Conservation (phyloP, 2,329 filamentous ascomycete species). For the Colletotrichum sp. region DNA sequence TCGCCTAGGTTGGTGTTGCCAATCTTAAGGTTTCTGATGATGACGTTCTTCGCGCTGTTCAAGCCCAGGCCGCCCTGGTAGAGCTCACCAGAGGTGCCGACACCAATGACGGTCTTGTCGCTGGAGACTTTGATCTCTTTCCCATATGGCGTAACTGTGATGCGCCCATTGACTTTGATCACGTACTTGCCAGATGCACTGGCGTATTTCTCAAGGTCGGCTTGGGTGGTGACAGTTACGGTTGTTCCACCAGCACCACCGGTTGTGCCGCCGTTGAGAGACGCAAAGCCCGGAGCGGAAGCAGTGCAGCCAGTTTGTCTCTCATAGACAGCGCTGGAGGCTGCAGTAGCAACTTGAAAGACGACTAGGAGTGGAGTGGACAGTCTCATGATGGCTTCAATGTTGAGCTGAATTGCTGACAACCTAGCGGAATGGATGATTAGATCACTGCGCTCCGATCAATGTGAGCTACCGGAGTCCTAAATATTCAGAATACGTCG, state of each 20-base stretch:
- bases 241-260: constrained; percentile 25
- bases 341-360: not conserved
- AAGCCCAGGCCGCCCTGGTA: constrained; percentile 21
- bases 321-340: not conserved
- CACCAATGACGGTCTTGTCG: constrained; percentile 26
- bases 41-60: constrained; percentile 20
- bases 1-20: not conserved
- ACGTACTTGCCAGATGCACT: constrained; percentile 24
- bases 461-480: not conserved
- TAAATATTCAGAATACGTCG: not conserved
- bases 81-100: constrained; percentile 17
- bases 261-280: constrained; percentile 27
- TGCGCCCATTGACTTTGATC: constrained; percentile 27
- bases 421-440: not conserved
- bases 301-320: not conserved
- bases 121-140: constrained; percentile 24
- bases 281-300: constrained; percentile 27
- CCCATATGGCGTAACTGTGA: constrained; percentile 25
- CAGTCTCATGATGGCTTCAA: not conserved
- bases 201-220: constrained; percentile 27
- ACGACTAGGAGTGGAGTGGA: not conserved
- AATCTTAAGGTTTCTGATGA: constrained; percentile 25
- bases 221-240: constrained; percentile 24
- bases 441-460: not conserved
- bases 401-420: not conserved